Conservation (phyloP, 2,329 filamentous ascomycete species). For the Ceratocystis cacaofunesta region DNA sequence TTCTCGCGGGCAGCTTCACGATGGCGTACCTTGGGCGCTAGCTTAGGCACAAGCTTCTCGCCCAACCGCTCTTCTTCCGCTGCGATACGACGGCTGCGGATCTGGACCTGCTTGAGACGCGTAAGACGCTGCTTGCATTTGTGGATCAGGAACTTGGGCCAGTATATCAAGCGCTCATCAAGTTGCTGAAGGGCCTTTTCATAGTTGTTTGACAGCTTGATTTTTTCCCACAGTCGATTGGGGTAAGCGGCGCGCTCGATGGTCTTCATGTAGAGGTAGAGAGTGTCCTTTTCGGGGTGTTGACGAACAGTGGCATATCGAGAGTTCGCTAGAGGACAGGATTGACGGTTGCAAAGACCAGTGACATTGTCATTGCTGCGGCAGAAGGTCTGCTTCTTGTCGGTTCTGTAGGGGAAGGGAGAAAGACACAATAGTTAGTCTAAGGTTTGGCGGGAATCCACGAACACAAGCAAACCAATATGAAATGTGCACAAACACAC, state of each 20-base stretch:
- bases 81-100: slow-evolving; percentile 62
- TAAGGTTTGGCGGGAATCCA: not conserved
- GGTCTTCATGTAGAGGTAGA: slow-evolving; percentile 97
- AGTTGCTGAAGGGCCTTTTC: slow-evolving; percentile 76
- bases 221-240: slow-evolving; percentile 84
- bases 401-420: slow-evolving; percentile 40
- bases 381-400: slow-evolving; percentile 84
- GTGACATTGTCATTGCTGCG: slow-evolving; percentile 86
- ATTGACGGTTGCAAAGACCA: slow-evolving; percentile 71
- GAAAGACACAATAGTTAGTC: not conserved
- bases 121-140: slow-evolving; percentile 96
- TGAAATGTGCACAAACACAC: not conserved
- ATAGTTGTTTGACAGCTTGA: slow-evolving; percentile 83
- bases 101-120: slow-evolving; percentile 78
- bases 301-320: slow-evolving; percentile 85
- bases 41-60: slow-evolving; percentile 72
- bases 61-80: slow-evolving; percentile 82
- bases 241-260: slow-evolving; percentile 79
- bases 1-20: slow-evolving; percentile 62
- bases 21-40: slow-evolving; percentile 77
- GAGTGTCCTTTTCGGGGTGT: slow-evolving; percentile 61
- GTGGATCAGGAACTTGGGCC: slow-evolving; percentile 83
- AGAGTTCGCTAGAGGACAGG: slow-evolving; percentile 79
- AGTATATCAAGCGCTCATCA: slow-evolving; percentile 77
- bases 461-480: not conserved